phyloP scores from a whole-genome alignment of 2,329 filamentous ascomycete genomes.

The Pseudonectria buxi region DNA sequence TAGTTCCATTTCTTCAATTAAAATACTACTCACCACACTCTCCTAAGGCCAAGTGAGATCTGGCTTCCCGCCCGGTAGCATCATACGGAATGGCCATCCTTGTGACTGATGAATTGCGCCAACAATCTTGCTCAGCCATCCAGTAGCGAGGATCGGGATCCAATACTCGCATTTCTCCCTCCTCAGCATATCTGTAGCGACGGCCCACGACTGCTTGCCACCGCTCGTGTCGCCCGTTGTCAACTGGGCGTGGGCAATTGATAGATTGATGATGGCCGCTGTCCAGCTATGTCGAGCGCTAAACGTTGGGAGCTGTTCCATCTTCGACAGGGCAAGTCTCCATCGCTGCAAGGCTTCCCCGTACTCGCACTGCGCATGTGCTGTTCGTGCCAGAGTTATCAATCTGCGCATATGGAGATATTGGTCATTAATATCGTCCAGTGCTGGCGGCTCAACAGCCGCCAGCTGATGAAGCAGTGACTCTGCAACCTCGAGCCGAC shows the following conservation, averaged over 20 bases:
- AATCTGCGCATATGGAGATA: slow-evolving; percentile 24
- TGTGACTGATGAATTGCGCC: slow-evolving; percentile 16
- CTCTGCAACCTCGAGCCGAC: slow-evolving; percentile 7
- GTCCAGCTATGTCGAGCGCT: slow-evolving; percentile 17
- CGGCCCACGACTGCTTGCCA: slow-evolving; percentile 17
- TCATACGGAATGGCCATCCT: slow-evolving; percentile 26
- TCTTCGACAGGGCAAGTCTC: slow-evolving; percentile 11
- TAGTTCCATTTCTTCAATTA: too few relatives aligned
- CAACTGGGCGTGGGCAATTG: slow-evolving; percentile 23
- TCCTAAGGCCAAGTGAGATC: slow-evolving; percentile 14
- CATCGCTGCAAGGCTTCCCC: slow-evolving; percentile 15
- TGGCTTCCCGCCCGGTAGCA: slow-evolving; percentile 23
- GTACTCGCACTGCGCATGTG: slow-evolving; percentile 11
- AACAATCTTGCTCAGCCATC: slow-evolving; percentile 23
- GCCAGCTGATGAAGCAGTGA: slow-evolving; percentile 10
- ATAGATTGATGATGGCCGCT: slow-evolving; percentile 21
- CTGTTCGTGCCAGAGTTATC: slow-evolving; percentile 18
- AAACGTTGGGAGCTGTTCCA: slow-evolving; percentile 17
- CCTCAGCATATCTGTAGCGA: slow-evolving; percentile 15
- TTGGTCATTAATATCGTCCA: slow-evolving; percentile 27
- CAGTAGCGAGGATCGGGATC: slow-evolving; percentile 22
- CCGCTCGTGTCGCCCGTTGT: slow-evolving; percentile 8
- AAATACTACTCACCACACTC: neutral
- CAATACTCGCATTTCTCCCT: slow-evolving; percentile 26
- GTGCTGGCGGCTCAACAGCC: slow-evolving; percentile 12